Base-by-base conservation (phyloP, 2,329 filamentous ascomycete species). In the Pseudocercospora eumusae region DNA sequence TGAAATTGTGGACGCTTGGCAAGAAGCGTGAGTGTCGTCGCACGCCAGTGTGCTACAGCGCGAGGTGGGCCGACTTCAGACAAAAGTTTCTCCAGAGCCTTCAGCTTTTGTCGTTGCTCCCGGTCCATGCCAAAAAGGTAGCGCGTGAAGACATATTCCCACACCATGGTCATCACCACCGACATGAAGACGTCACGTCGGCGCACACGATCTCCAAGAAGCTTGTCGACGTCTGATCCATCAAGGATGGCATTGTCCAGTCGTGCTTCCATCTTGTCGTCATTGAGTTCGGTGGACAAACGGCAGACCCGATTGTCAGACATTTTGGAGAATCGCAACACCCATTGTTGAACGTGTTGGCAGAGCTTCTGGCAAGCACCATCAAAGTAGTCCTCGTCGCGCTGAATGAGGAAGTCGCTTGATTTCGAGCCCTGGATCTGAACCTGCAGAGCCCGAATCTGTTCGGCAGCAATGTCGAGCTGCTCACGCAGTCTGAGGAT, bases 81-180 rank as follows among this genome's bases (percentile, higher is more conserved):
- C 28, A 99, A 84, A 42, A 90, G 88, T 81, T 96, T 97, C 79
- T 99, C 96, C 8, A 99, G 85, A 33, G 90, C 88, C 80, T 99
- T 98, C 75, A 99, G 88, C 78, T 98, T 98, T 77, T 98, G 93
- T 70, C 95, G 87, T 78, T 99, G 95, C 77, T 98, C 95, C 70
- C 93, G 86, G 75, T 99, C 95, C 92, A 99, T 96, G 71, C 95
- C 95, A 75, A 99, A 99, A 25, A 99, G 87, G 76, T 99, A 99
- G 66, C 95, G 88, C 8, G 93, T 97, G 75, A 99, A 99, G 74
- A 99, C 88, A 73, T 96, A 97, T 77, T 99, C 95, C 93, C 93
- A 99, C 56, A 99, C 88, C 92, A 99, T 97, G 64, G 90, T 95
- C 93, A 98, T 98, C 60, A 93, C 91, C 76, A 99, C 92, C 40